Evolutionary conservation across 1,139 yeast species (phyloP), one percentile per base, ranked within the genome.

Genomic region (Scheffersomyces lignicola): DNA sequence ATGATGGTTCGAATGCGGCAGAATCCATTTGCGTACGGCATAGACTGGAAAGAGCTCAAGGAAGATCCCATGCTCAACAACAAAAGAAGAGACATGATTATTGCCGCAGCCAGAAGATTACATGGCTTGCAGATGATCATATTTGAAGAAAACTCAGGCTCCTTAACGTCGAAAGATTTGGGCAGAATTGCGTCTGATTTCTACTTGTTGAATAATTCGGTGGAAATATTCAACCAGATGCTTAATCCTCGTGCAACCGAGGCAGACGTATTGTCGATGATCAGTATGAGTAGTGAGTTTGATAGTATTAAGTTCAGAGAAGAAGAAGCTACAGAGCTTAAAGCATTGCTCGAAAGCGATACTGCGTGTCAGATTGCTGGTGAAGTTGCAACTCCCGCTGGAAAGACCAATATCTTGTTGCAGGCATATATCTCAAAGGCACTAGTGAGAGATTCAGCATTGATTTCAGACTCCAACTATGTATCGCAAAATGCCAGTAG

Each of bases 121-220:
- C 96, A 90, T 47, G 64, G 78, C 9, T 69, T 90, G 12, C 98
- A 92, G 54, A 92, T 94, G 98, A 84, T 94, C 47, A 81, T 90
- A 0, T 92, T 80, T 57, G 97, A 92, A 51, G 97, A 90, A 43
- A 69, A 78, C 28, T 80, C 96, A 0, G 86, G 86, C 32, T 76
- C 90, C 3, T 80, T 94, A 41, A 76, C 82, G 17, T 68, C 96
- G 1, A 92, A 92, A 47, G 97, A 94, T 59, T 66, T 89, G 35
- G 99, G 99, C 4, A 74, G 98, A 52, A 80, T 90, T 35, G 96
- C 98, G 0, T 87, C 96, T 1, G 98, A 94, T 49, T 94, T 90
- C 53, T 94, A 94, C 52, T 66, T 94, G 37, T 64, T 89, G 36
- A 85, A 86, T 54, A 87, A 84, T 45, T 80, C 95, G 18, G 83